These are phyloP conservation scores for Aspergillus quadrilineatus DNA, from an alignment of 2,329 filamentous ascomycete species.

Conservation along the genomic window DNA sequence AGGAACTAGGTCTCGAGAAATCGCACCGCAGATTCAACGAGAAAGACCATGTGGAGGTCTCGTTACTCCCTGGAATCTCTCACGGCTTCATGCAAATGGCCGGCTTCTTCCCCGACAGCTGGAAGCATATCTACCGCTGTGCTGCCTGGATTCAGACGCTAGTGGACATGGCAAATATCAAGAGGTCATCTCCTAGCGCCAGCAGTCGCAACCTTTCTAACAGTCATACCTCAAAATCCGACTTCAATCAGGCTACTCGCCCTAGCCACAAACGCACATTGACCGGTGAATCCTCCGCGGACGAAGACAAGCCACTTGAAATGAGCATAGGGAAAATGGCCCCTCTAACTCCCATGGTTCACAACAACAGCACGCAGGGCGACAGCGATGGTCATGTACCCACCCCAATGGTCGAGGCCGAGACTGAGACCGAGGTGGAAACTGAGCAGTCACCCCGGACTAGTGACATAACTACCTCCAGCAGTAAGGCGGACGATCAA, in stretches of 20 bases:
- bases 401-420: not conserved
- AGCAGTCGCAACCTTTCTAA: conserved; percentile 4
- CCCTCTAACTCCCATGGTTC: conserved; percentile 15
- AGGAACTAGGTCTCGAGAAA: conserved; percentile 57
- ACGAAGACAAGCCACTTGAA: conserved; percentile 79
- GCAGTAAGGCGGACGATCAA: not conserved
- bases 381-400: not conserved
- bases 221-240: conserved; percentile 9
- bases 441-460: not conserved
- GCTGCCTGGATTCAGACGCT: conserved; percentile 79
- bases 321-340: conserved; percentile 62
- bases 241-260: conserved; percentile 11
- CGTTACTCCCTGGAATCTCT: conserved; percentile 80
- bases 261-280: conserved; percentile 49
- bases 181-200: conserved; percentile 21
- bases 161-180: conserved; percentile 48
- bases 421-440: not conserved
- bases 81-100: conserved; percentile 96
- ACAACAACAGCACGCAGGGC: conserved; percentile 1
- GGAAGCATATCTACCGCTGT: conserved; percentile 79
- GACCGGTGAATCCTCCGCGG: conserved; percentile 64
- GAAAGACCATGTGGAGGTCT: conserved; percentile 75
- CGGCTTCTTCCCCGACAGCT: conserved; percentile 80
- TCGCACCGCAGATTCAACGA: conserved; percentile 63
- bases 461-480: too few species aligned